phyloP scores from a whole-genome alignment of 306 rosid genomes.

The Dryas octopetala region DNA sequence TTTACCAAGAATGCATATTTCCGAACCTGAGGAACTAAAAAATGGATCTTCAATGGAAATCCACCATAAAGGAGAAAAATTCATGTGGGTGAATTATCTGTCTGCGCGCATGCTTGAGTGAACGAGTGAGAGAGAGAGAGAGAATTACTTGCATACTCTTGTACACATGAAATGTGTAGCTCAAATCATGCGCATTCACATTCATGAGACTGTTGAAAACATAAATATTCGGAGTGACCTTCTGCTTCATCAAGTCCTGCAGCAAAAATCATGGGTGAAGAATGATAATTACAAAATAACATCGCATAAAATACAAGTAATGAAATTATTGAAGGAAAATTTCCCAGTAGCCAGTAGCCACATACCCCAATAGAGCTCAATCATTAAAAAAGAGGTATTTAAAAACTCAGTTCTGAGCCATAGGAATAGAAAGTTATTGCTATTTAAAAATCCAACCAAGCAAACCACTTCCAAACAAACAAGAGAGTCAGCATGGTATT shows the following conservation, averaged over 20 bases:
- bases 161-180: conserved; percentile 61
- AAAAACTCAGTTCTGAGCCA: background rate
- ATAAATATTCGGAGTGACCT: conserved; percentile 77
- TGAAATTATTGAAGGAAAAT: background rate
- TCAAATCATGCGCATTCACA: conserved; percentile 77
- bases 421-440: background rate
- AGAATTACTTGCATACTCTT: conserved; percentile 66
- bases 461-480: conserved; percentile 12
- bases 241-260: conserved; percentile 82
- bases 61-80: too few relatives aligned
- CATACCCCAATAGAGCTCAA: background rate
- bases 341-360: background rate
- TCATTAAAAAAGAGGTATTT: background rate
- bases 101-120: background rate
- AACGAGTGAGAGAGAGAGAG: conserved; percentile 8
- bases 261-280: conserved; percentile 16
- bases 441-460: background rate
- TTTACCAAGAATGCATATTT: too few relatives aligned
- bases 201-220: conserved; percentile 98
- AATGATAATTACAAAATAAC: background rate
- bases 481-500: conserved; percentile 28
- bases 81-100: too few relatives aligned
- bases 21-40: too few relatives aligned
- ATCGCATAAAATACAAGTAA: background rate
- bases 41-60: too few relatives aligned